A percentile compares a stretch with the other conserved stretches of the same genome.
Conservation (phyloP, 108 stramenopile species). For the Nitzschia palea region DNA sequence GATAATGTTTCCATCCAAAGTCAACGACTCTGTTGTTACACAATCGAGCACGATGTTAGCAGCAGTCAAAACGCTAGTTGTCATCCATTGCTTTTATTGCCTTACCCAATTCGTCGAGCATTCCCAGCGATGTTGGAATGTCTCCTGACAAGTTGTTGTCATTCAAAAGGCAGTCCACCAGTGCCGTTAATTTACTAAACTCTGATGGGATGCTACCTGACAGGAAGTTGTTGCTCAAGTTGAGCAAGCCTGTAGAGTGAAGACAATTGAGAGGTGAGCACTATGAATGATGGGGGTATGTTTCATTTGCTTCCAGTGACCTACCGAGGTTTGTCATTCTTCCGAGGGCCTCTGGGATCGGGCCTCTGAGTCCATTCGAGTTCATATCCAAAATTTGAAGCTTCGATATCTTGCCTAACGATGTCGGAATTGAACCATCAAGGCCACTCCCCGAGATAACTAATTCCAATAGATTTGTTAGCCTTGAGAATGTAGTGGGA, state of each 20-base stretch:
- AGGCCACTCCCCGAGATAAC: constrained; percentile 50
- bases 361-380: constrained; percentile 23
- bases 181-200: background rate
- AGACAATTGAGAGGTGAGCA: background rate
- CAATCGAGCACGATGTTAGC: too few species aligned
- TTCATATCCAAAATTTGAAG: constrained; percentile 33
- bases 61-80: too few species aligned
- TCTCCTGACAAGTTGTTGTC: constrained; percentile 19
- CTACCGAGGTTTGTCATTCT: constrained; percentile 19
- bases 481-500: constrained; percentile 50
- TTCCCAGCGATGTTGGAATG: constrained; percentile 10
- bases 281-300: background rate
- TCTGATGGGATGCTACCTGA: constrained; percentile 5
- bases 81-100: too few species aligned
- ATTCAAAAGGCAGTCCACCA: constrained; percentile 21
- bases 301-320: background rate
- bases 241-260: background rate
- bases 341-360: constrained; percentile 36
- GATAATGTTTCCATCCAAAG: constrained; percentile 36
- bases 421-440: constrained; percentile 57
- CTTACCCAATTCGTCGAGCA: constrained; percentile 7
- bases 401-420: constrained; percentile 49
- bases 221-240: constrained; percentile 16
- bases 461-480: constrained; percentile 53
- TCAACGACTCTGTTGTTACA: constrained; percentile 19